Base-by-base conservation (phyloP, 495 filamentous ascomycete genomes). In the Achaetomiella virescens region DNA sequence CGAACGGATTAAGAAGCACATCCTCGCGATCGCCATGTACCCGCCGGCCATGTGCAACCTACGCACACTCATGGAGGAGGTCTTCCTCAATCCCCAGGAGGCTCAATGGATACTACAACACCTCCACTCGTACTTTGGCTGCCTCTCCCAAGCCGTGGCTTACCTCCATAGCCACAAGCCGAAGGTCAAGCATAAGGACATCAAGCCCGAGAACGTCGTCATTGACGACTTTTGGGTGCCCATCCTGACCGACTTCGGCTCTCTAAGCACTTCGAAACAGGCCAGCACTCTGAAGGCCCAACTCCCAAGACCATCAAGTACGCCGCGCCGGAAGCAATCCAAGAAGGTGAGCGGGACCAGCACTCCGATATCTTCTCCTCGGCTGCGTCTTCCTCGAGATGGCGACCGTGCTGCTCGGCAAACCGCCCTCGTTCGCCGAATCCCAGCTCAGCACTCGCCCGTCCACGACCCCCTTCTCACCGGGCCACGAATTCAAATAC, bases 381-480 rank as follows among this genome's bases (percentile, higher is more conserved):
- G 77, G 77, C 12, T 77, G 75, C 49, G 71, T 80, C 11, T 77
- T 65, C 49, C 68, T 79, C 3, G 77, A 79, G 55, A 72, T 75
- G 42, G 64, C 66, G 8, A 72, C 68, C 15, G 63, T 72, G 0
- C 52, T 75, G 8, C 65, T 74, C 47, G 72, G 71, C 22, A 59
- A 64, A 25, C 56, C 55, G 14, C 53, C 65, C 12, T 21, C 10
- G 1, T 68, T 63, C 33, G 66, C 66, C 2, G 66, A 70, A 48
- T 55, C 63, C 14, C 61, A 64, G 27, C 60, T 70, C 9, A n/a
- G 33, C 20, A 29, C 8, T 15, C 31, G 20, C 36, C 5, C 29
- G 20, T 2, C 25, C 27, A 22, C 7, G 31, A 38, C 47, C 24
- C 47, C 52, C 27, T 36, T 22, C 22, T 49, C 38, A 12, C 17